These are phyloP conservation scores for Talaromyces piceae DNA, from an alignment of 2,329 filamentous ascomycete species.

Conservation along the genomic window DNA sequence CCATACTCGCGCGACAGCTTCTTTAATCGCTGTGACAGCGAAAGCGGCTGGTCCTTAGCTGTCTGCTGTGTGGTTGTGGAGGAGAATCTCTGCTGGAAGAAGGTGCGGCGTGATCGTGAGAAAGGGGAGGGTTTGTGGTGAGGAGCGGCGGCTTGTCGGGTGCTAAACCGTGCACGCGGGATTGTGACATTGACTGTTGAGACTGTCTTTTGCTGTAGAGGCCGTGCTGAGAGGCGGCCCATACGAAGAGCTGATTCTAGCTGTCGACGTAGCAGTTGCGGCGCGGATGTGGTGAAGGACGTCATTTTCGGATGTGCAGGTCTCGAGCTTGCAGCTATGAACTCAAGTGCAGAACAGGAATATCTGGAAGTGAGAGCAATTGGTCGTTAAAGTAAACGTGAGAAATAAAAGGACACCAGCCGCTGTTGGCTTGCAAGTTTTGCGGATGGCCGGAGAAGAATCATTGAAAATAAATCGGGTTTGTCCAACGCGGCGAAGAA, in stretches of 20 bases:
- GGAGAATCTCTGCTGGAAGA: constrained; percentile 7
- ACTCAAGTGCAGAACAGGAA: too few species aligned
- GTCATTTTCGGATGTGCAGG: constrained; percentile 4
- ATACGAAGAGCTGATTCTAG: constrained; percentile 1
- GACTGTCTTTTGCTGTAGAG: neutral
- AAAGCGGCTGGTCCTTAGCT: constrained; percentile 30
- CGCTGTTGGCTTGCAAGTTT: too few species aligned
- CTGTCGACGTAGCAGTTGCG: constrained; percentile 9
- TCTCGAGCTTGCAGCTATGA: too few species aligned
- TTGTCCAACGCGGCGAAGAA: too few species aligned
- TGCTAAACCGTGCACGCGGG: neutral
- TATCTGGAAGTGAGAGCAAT: too few species aligned
- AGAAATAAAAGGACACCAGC: too few species aligned
- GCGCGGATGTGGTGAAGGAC: neutral
- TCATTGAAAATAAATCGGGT: too few species aligned
- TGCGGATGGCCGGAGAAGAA: too few species aligned
- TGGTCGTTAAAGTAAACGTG: too few species aligned
- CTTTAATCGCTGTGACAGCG: constrained; percentile 65
- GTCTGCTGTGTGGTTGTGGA: constrained; percentile 1
- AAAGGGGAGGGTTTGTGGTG: neutral
- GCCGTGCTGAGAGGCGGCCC: neutral
- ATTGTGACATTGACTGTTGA: neutral
- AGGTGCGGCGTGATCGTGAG: neutral
- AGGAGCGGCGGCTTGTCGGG: neutral
- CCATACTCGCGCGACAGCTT: constrained; percentile 88